A percentile compares a stretch with the other conserved stretches of the same genome.
These are phyloP conservation scores for Phellopilus nigrolimitatus DNA, from an alignment of 1,284 basidiomycete species.

Conservation along the genomic window DNA sequence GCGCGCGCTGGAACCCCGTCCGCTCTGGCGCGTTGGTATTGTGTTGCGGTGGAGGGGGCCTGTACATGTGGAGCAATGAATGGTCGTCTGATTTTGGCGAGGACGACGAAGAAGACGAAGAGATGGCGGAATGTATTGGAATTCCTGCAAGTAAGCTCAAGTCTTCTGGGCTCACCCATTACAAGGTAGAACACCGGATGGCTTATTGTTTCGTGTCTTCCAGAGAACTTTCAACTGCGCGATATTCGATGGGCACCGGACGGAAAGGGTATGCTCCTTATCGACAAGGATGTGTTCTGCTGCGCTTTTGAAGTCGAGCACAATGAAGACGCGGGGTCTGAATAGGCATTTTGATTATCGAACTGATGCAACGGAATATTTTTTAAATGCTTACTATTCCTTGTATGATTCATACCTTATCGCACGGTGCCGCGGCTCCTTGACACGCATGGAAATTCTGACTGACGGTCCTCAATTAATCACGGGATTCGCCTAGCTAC, in stretches of 20 bases:
- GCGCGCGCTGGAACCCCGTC: conserved; percentile 74
- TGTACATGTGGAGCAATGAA: conserved; percentile 82
- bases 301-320: conserved; percentile 79
- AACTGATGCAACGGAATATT: too few relatives aligned
- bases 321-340: conserved; percentile 26
- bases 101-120: conserved; percentile 38
- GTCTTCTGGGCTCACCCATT: not conserved
- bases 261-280: conserved; percentile 67
- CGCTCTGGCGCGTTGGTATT: conserved; percentile 62
- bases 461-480: too few relatives aligned
- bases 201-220: conserved; percentile 8
- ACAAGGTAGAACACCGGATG: not conserved
- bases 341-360: too few relatives aligned
- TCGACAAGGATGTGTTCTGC: conserved; percentile 74
- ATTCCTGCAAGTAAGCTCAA: conserved; percentile 58
- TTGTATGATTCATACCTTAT: too few relatives aligned
- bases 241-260: conserved; percentile 79
- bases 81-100: conserved; percentile 46
- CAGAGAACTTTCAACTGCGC: conserved; percentile 61
- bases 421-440: too few relatives aligned
- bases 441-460: too few relatives aligned
- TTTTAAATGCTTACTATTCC: too few relatives aligned
- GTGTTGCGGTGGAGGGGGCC: conserved; percentile 62
- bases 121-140: conserved; percentile 79
- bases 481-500: too few relatives aligned